Base-by-base conservation (phyloP, 345 rosid species). In the Gossypium ekmanianum region DNA sequence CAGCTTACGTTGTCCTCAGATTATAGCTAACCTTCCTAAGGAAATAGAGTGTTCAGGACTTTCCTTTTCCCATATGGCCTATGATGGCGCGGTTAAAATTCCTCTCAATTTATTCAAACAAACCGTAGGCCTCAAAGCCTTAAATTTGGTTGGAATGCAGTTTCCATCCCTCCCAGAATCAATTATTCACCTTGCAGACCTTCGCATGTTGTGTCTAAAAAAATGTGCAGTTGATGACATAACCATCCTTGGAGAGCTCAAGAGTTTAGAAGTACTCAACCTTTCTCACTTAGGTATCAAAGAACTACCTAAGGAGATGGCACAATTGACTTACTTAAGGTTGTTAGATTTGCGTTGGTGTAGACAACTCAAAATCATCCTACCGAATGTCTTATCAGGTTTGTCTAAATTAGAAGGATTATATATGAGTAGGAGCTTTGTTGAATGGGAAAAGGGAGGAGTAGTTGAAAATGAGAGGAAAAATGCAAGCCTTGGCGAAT, bases 381-480 rank as follows among this genome's bases (percentile, higher is more conserved):
- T 80, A 9, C 74, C 76, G 2, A 67, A 74, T 45, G 50, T 82
- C 17, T n/a, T 82, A 10, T 75, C 77, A 41, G 0, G 41, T 34
- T 5, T 34, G 41, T 34, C 41, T 34, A 34, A 34, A 5, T 34
- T 34, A 34, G 41, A 34, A 34, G 41, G 4, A 34, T 34, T 34
- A 34, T 34, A 4, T 5, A 34, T 34, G 7, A 7, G 7, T 34
- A 0, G 0, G 0, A 34, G 41, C 7, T 0, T 34, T 34, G 41
- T 34, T 34, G 41, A 34, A 34, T 85, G 84, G 86, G 80, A 81
- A 27, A 34, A 34, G 7, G 63, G 9, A 3, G 13, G 57, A 51
- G 80, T 41, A 5, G 16, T n/a, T 43, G 54, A 14, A 2, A 18
- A 1, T 3, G 0, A 66, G 20, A 11, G 54, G 2, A 66, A 45